Evolutionary conservation across 1,284 basidiomycete genomes (phyloP), one percentile per base, ranked within the genome.

Genomic region (Fomitopsis palustris): DNA sequence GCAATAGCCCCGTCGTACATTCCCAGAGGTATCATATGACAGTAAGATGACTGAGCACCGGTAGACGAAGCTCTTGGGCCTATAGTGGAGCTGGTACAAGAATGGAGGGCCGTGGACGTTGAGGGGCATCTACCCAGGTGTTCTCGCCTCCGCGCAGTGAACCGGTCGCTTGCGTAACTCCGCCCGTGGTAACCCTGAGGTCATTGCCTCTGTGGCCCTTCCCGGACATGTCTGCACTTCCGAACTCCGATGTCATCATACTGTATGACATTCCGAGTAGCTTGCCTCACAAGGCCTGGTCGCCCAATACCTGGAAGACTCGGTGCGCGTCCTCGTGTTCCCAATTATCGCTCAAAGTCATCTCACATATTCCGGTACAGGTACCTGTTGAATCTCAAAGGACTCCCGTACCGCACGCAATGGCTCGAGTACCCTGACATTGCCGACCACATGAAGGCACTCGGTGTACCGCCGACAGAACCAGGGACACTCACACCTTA

Each of bases 361-460:
- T 19, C 29, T 19, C 1, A 35, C 31, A 8, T n/a, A 37, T 29
- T 6, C 12, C 35, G 3, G 35, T 29, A 23, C 9, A 47, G 72
- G 23, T 69, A 61, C 49, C 59, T 62, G 29, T 59, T 73, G 35
- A 71, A 69, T 58, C 51, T 64, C 60, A 74, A 74, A 57, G 64
- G 67, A 1, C 39, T 73, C 17, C 62, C 66, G 1, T 70, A 68
- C 61, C 62, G 54, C 45, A 72, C 70, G 23, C 61, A 69, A 42
- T 73, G 70, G 68, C 62, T 74, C 37, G 70, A 72, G 54, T 71
- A 67, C 60, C 68, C 71, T 3, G 72, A 74, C 60, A 72, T 74
- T 57, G 70, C 49, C 7, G 31, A 6, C 3, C 31, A 21, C 31
- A 10, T 52, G 1, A 29, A 33, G 29, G 9, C 49, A 5, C 12